Base-by-base conservation (phyloP, 768 basidiomycete genomes). In the Plicaturopsis crispa region DNA sequence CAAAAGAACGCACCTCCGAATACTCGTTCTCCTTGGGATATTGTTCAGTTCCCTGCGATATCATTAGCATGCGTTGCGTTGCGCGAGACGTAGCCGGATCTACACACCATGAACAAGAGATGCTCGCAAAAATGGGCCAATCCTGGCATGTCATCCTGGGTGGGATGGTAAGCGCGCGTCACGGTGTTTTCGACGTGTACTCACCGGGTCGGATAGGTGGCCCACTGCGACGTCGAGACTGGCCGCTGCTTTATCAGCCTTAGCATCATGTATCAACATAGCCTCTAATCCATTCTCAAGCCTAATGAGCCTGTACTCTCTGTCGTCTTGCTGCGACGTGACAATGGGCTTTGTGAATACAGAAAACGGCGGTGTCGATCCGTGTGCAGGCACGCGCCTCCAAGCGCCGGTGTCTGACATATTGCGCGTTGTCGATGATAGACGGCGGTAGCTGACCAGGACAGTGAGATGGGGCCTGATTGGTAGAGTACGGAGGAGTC, bases 101-200 rank as follows among this genome's bases (percentile, higher is more conserved):
- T 21, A 57, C 79, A 44, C 49, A 91, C 93, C 81, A 99, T 89
- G 62, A 99, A 99, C 44, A 96, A 61, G 35, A 99, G 56, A 59
- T 99, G 94, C 57, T 99, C 94, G 62, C 92, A 93, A 54, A 93
- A 93, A 59, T 94, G 90, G 34, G 91, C 91, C 31, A 93, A 70
- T 8, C 91, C 91, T 7, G 87, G 91, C 74, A 92, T 84, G 54
- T 94, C 90, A 55, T 74, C 79, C 79, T 87, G 50, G 1, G n/a
- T n/a, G n/a, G n/a, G n/a, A n/a, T n/a, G n/a, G n/a, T n/a, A n/a
- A n/a, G n/a, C n/a, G n/a, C n/a, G n/a, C n/a, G n/a, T n/a, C n/a
- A n/a, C n/a, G n/a, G n/a, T n/a, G n/a, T n/a, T n/a, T n/a, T n/a
- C n/a, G n/a, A n/a, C n/a, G 8, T 10, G 8, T 11, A 67, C 83